Evolutionary conservation across 1,284 basidiomycete species (phyloP).

Genomic region (Ganoderma lingzhi): DNA sequence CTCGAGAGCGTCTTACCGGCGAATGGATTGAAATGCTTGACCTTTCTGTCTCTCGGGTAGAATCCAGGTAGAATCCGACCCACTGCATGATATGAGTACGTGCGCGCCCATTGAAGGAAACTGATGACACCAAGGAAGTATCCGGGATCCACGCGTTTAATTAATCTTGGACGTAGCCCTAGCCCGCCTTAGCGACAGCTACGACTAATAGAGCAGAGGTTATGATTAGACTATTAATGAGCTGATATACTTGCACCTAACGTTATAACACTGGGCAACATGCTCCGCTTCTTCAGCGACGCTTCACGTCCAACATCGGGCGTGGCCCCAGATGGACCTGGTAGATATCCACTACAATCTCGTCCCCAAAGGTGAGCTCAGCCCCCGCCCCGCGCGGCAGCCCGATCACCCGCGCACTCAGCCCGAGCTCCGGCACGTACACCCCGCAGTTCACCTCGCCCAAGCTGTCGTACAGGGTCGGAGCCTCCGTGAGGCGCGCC

Average conservation of each 20-base stretch:
- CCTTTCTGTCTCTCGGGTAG: too few relatives aligned
- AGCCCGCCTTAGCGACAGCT: neutral
- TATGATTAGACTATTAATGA: neutral
- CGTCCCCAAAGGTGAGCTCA: constrained; percentile 18
- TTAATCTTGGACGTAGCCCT: too few relatives aligned
- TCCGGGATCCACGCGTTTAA: too few relatives aligned
- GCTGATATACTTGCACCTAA: neutral
- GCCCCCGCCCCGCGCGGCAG: neutral
- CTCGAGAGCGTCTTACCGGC: too few relatives aligned
- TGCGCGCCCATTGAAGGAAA: too few relatives aligned
- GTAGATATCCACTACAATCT: constrained; percentile 25
- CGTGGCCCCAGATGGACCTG: constrained; percentile 21
- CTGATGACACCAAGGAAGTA: too few relatives aligned
- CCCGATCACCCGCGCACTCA: constrained; percentile 24
- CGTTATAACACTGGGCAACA: neutral
- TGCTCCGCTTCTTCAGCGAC: neutral
- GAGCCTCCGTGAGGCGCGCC: constrained; percentile 22
- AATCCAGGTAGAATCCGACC: too few relatives aligned
- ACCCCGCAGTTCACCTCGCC: constrained; percentile 18
- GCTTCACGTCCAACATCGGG: constrained; percentile 20
- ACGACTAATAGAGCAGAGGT: neutral
- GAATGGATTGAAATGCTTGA: too few relatives aligned
- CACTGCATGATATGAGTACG: too few relatives aligned
- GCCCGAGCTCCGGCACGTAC: constrained; percentile 30
- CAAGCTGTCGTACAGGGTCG: constrained; percentile 12